Percentiles rank a stretch among this genome's conserved stretches.
Evolutionary conservation across 2,329 filamentous ascomycete genomes (phyloP).

Genomic region (Rachicladosporium sp.): DNA sequence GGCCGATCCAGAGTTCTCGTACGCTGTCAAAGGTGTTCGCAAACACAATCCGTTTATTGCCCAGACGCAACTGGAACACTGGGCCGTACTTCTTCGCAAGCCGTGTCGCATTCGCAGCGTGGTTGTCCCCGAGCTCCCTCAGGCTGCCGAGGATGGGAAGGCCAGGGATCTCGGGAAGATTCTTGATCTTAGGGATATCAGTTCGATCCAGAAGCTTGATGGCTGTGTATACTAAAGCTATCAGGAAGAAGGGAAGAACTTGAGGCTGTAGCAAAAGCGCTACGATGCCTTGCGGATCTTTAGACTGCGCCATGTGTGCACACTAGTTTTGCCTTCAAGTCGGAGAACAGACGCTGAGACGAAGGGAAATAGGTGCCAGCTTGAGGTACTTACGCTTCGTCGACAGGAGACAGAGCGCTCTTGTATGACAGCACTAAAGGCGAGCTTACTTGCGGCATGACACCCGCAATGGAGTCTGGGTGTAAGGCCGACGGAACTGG

Average conservation of each 20-base stretch:
- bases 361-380: too few relatives aligned
- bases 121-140: conserved; percentile 32
- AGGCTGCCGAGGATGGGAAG: conserved; percentile 36
- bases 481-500: too few relatives aligned
- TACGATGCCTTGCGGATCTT: conserved; percentile 16
- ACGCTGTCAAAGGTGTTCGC: conserved; percentile 70
- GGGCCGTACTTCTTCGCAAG: conserved; percentile 38
- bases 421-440: too few relatives aligned
- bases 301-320: conserved; percentile 14
- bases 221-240: conserved; percentile 28
- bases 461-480: too few relatives aligned
- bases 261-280: conserved; percentile 25
- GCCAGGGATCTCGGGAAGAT: conserved; percentile 34
- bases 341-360: too few relatives aligned
- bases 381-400: too few relatives aligned
- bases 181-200: conserved; percentile 37
- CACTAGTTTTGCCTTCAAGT: conserved; percentile 8
- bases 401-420: too few relatives aligned
- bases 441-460: too few relatives aligned
- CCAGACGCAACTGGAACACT: conserved; percentile 43
- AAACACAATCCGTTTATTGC: conserved; percentile 61
- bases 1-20: conserved; percentile 61
- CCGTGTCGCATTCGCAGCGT: conserved; percentile 33
- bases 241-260: conserved; percentile 30
- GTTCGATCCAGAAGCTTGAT: conserved; percentile 33